Percentiles rank a stretch among this genome's conserved stretches.
phyloP scores from a whole-genome alignment of 1,284 basidiomycete genomes.

The Paramarasmius palmivorus region DNA sequence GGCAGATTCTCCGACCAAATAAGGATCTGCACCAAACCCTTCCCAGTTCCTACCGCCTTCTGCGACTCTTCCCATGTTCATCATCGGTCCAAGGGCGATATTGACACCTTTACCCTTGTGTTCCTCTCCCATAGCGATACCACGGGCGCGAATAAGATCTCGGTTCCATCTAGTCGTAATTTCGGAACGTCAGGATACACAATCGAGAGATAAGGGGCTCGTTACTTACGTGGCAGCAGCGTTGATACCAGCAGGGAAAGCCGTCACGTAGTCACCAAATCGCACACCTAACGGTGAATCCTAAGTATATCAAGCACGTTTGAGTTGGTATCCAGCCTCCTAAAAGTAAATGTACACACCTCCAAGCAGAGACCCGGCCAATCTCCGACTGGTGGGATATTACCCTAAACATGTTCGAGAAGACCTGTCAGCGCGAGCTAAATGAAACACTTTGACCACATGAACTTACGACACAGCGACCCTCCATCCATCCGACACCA shows the following conservation, averaged over 20 bases:
- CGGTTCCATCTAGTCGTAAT: conserved; percentile 50
- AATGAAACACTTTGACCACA: too few relatives aligned
- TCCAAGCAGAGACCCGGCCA: conserved; percentile 50
- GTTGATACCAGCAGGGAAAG: conserved; percentile 45
- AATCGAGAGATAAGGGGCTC: not conserved
- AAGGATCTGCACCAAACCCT: conserved; percentile 81
- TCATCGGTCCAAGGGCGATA: conserved; percentile 63
- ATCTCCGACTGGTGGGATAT: conserved; percentile 9
- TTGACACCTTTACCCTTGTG: conserved; percentile 81
- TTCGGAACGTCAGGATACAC: not conserved
- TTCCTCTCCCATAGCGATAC: conserved; percentile 76
- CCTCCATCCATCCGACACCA: conserved; percentile 54
- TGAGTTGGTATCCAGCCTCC: not conserved
- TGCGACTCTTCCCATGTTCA: conserved; percentile 71
- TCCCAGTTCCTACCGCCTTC: conserved; percentile 84
- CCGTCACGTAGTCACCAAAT: conserved; percentile 39
- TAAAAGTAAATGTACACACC: conserved; percentile 14
- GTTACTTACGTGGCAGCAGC: conserved; percentile 35
- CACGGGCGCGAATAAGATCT: conserved; percentile 68
- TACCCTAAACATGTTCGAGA: conserved; percentile 8
- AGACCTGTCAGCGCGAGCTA: too few relatives aligned
- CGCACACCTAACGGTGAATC: conserved; percentile 42
- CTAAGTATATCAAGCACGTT: conserved; percentile 16
- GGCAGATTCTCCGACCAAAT: conserved; percentile 69
- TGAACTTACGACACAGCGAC: conserved; percentile 48